Evolutionary conservation across 352 stramenopile species (phyloP).

Genomic region (Globisporangium acanthophoron): DNA sequence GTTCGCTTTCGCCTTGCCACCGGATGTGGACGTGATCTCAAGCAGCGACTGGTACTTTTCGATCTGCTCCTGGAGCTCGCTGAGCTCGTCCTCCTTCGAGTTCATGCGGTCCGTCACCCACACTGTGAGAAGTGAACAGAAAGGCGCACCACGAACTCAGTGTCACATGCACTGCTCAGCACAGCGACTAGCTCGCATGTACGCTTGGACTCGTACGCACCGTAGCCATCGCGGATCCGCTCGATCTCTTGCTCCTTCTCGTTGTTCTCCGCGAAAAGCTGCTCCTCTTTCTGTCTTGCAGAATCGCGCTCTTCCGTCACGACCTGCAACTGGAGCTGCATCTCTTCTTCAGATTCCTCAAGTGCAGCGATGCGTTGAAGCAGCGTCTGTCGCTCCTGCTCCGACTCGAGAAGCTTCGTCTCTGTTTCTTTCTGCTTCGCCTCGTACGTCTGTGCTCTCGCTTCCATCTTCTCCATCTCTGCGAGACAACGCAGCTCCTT

Average conservation of each 20-base stretch:
- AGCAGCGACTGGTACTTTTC: conserved; percentile 79
- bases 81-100: conserved; percentile 82
- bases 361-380: conserved; percentile 42
- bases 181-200: background rate
- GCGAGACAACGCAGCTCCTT: conserved; percentile 63
- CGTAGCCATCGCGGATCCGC: conserved; percentile 81
- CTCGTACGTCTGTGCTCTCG: conserved; percentile 47
- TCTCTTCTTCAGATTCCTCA: conserved; percentile 71
- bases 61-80: conserved; percentile 79
- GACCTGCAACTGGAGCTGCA: conserved; percentile 76
- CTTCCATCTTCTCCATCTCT: conserved; percentile 69
- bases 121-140: conserved; percentile 26
- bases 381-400: conserved; percentile 31
- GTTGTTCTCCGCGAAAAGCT: conserved; percentile 76
- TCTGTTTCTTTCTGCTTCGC: conserved; percentile 31
- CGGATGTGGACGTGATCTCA: conserved; percentile 35
- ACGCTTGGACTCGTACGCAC: conserved; percentile 8
- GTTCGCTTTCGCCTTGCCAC: conserved; percentile 14
- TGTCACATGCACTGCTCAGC: background rate
- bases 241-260: conserved; percentile 88
- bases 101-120: conserved; percentile 89
- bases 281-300: conserved; percentile 76
- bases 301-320: conserved; percentile 82
- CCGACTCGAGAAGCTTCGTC: conserved; percentile 20
- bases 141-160: background rate